phyloP scores from a whole-genome alignment of 345 rosid species.

The Eucalyptus viminalis region DNA sequence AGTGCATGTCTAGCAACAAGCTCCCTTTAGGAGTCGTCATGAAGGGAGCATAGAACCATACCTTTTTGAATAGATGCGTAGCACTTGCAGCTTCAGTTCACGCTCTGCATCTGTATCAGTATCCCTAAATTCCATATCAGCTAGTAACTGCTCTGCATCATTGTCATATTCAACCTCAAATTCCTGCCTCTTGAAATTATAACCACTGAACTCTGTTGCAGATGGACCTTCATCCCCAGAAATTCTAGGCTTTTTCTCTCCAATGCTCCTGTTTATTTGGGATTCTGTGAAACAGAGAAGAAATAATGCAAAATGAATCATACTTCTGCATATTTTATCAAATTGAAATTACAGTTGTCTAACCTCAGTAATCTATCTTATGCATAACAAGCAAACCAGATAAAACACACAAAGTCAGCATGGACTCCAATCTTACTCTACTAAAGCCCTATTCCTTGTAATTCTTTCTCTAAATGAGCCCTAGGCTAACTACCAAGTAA shows the following conservation, averaged over 20 bases:
- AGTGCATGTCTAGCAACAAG: background rate
- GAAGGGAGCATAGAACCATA: background rate
- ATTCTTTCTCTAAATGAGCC: background rate
- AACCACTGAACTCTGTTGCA: constrained; percentile 70
- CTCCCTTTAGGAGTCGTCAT: background rate
- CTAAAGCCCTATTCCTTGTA: background rate
- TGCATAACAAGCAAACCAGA: background rate
- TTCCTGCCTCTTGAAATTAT: constrained; percentile 84
- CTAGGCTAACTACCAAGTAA: background rate
- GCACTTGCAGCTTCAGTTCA: constrained; percentile 69
- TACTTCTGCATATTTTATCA: background rate
- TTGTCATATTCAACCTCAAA: constrained; percentile 94
- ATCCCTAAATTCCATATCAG: constrained; percentile 92
- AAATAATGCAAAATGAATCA: background rate
- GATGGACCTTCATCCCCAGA: constrained; percentile 65
- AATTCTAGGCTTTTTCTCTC: constrained; percentile 76
- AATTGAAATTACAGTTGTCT: background rate
- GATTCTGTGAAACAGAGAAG: constrained; percentile 24
- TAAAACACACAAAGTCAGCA: background rate
- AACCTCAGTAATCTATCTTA: background rate
- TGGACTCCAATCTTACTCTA: background rate
- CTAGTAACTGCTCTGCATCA: constrained; percentile 87
- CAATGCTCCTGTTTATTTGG: constrained; percentile 72
- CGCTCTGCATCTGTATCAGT: constrained; percentile 66
- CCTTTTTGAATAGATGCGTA: constrained; percentile 80